Base-by-base conservation (phyloP, 2,329 filamentous ascomycete genomes). In the Aschersonia sp. region DNA sequence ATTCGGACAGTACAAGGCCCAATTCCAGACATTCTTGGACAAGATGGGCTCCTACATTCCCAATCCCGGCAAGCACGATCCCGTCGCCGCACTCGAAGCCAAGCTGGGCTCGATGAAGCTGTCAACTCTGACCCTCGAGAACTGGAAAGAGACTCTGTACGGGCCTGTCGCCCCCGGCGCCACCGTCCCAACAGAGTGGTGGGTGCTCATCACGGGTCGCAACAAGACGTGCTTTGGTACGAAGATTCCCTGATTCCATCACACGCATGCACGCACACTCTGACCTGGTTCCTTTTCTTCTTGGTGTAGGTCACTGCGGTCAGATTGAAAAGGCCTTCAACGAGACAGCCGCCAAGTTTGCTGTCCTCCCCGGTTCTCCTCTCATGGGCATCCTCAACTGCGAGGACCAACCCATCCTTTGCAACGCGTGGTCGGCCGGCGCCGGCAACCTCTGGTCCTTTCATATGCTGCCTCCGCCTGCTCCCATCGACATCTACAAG, bases 211-310 rank as follows among this genome's bases (percentile, higher is more conserved):
- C 55, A 85, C 80, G 8, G 85, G 85, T 48, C 72, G 83, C 55
- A 88, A 89, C 71, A 83, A 80, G 68, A 87, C 85, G 33, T 90
- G 85, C 68, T 82, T 75, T 60, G 75, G 76, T 79, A 67, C 49
- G 71, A 56, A 51, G 42, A 30, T 6, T 12, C 10, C 10, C 10
- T n/a, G 14, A 12, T 4, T 11, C 11, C 9, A 42, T 12, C n/a
- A 42, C 40, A 42, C 48, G 29, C 30, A 2, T 30, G 42, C 33
- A 37, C 12, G 33, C 12, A 12, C 33, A 9, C 33, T 8, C 35
- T n/a, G 5, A 8, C 10, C 22, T 7, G 5, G 42, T 10, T 1
- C 5, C 9, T 32, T 22, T 40, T 46, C 12, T 37, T 40, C 14
- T 40, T 29, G n/a, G 11, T 40, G 1, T 47, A 78, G 85, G 83